Base-by-base conservation (phyloP, 2,329 filamentous ascomycete species). In the Sphaerulina musiva region DNA sequence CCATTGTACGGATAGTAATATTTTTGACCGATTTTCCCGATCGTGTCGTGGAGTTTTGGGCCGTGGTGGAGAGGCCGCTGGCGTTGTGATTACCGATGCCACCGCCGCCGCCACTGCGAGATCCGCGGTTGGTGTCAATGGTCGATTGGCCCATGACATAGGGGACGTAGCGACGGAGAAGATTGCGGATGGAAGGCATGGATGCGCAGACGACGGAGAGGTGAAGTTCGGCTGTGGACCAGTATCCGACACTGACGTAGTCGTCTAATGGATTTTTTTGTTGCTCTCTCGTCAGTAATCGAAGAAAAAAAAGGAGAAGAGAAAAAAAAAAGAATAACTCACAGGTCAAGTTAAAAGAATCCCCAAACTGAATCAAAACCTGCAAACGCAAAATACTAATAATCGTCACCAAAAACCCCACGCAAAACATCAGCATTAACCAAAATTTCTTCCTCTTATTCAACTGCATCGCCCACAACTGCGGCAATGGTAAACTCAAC, bases 361-460 rank as follows among this genome's bases (percentile, higher is more conserved):
- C 43, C 26, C 55, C 58, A 39, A 58, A 60, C 44, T 56, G 42
- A 14, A 60, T 54, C 7, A 60, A 46, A 5, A 56, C 51, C 40
- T 60, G 58, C 47, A 60, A 46, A 17, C 58, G 53, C n/a, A 60
- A 10, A 38, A 58, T 53, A 44, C 53, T 56, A 26, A 60, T 53
- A 32, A 58, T 36, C 2, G 56, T 58, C 31, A 60, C 58, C 20
- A 60, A 56, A 46, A 54, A 56, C 8, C 58, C 58, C 36, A 51
- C 34, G n/a, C 50, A 39, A 34, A 58, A 60, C 58, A 60, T 60
- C 26, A 58, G 42, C 51, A 60, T 58, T 36, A 60, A 53, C 48
- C 54, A 49, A 29, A 60, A 56, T 29, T 60, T 60, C 58, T 60
- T 60, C 23, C 53, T 50, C 32, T 52, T 54, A 45, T 60, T 60